Conservation (phyloP, 192 early-diverging fungal species). For the Umbelopsis vinacea region DNA sequence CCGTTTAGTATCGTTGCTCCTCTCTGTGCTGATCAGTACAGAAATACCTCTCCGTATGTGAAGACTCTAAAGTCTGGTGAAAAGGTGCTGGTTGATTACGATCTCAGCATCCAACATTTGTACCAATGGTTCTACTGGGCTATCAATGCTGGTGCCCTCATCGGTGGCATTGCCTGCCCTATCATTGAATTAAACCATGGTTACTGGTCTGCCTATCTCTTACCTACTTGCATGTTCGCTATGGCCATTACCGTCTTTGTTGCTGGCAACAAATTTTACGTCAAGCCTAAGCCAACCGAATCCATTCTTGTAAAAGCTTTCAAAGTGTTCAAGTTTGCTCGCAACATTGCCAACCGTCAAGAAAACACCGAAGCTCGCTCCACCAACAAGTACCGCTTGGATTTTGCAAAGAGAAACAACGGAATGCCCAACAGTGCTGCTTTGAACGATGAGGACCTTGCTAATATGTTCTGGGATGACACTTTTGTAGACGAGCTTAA, state of each 20-base stretch:
- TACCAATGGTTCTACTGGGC: slow-evolving; percentile 80
- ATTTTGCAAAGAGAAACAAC: slow-evolving; percentile 58
- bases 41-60: slow-evolving; percentile 50
- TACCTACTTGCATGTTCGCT: slow-evolving; percentile 62
- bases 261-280: slow-evolving; percentile 54
- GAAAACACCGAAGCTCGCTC: slow-evolving; percentile 33
- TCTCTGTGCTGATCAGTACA: slow-evolving; percentile 65
- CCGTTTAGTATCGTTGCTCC: slow-evolving; percentile 37
- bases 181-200: slow-evolving; percentile 54
- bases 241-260: slow-evolving; percentile 54
- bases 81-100: slow-evolving; percentile 59
- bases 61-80: slow-evolving; percentile 52
- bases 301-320: slow-evolving; percentile 58
- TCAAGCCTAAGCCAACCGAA: slow-evolving; percentile 50
- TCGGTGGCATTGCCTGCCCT: slow-evolving; percentile 48
- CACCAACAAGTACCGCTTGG: slow-evolving; percentile 39
- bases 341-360: slow-evolving; percentile 5
- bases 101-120: slow-evolving; percentile 63
- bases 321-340: slow-evolving; percentile 31
- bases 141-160: slow-evolving; percentile 66
- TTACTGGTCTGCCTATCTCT: slow-evolving; percentile 66
- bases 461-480: slow-evolving; percentile 51
- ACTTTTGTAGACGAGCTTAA: slow-evolving; percentile 64
- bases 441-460: slow-evolving; percentile 18
- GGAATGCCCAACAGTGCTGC: background rate